Evolutionary conservation across 495 filamentous ascomycete genomes (phyloP).

Genomic region (Lasiosphaeria miniovina): DNA sequence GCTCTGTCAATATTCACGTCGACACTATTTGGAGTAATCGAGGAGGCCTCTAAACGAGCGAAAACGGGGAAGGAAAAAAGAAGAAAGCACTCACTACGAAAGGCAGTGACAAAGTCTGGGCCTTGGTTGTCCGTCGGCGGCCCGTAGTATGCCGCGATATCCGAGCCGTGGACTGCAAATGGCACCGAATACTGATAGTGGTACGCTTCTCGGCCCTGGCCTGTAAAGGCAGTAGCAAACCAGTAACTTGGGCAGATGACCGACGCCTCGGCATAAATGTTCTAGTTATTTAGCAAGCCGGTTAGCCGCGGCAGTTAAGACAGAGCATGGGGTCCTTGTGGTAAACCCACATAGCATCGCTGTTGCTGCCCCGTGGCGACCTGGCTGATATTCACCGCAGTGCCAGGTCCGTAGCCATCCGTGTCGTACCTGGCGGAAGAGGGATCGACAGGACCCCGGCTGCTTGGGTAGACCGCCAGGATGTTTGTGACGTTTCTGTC

Average conservation of each 20-base stretch:
- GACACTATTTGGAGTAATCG: too few relatives aligned
- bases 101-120: slow-evolving; percentile 20
- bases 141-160: slow-evolving; percentile 29
- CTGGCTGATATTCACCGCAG: slow-evolving; percentile 46
- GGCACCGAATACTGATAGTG: slow-evolving; percentile 56
- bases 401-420: slow-evolving; percentile 34
- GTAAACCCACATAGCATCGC: slow-evolving; percentile 33
- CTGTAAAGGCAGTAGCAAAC: slow-evolving; percentile 52
- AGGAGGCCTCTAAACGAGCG: too few relatives aligned
- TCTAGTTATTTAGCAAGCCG: slow-evolving; percentile 18
- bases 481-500: slow-evolving; percentile 37
- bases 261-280: slow-evolving; percentile 53
- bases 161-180: slow-evolving; percentile 47
- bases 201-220: slow-evolving; percentile 33
- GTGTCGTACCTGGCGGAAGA: slow-evolving; percentile 40
- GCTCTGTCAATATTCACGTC: too few relatives aligned
- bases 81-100: slow-evolving; percentile 7
- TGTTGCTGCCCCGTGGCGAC: slow-evolving; percentile 54
- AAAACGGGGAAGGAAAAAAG: not conserved
- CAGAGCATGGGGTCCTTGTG: not conserved
- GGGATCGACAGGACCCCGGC: slow-evolving; percentile 9
- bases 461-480: slow-evolving; percentile 39
- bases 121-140: slow-evolving; percentile 19
- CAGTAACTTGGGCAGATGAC: slow-evolving; percentile 56
- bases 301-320: not conserved